Evolutionary conservation across 257 asterid genomes (phyloP).

Genomic region (Rehmannia glutinosa): DNA sequence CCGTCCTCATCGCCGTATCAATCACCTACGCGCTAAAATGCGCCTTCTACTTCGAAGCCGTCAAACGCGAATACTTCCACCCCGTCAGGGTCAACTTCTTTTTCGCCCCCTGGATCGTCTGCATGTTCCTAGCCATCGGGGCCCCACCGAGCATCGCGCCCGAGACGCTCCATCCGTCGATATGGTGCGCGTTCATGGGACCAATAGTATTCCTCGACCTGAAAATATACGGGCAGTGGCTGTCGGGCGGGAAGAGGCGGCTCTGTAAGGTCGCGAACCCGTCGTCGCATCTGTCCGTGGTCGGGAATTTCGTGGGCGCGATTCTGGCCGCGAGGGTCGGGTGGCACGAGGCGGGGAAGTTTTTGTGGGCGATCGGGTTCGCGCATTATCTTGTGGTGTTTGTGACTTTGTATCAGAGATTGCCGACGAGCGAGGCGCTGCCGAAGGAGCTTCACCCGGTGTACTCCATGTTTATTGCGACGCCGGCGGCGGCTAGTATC

Average conservation of each 20-base stretch:
- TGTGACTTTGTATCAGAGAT: conserved; percentile 81
- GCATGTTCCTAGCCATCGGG: conserved; percentile 94
- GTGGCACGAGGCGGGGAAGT: conserved; percentile 83
- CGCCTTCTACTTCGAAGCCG: conserved; percentile 81
- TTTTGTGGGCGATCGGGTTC: conserved; percentile 85
- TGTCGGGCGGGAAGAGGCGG: conserved; percentile 82
- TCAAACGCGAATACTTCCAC: conserved; percentile 78
- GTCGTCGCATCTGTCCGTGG: conserved; percentile 80
- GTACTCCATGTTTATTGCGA: conserved; percentile 89
- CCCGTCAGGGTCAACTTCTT: conserved; percentile 89
- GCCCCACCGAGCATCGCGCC: conserved; percentile 41
- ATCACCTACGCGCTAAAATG: conserved; percentile 61
- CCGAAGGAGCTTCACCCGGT: conserved; percentile 95
- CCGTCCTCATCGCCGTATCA: conserved; percentile 50
- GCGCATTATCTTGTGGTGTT: conserved; percentile 91
- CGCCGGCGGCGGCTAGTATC: conserved; percentile 91
- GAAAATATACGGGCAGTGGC: conserved; percentile 92
- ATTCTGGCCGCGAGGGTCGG: conserved; percentile 81
- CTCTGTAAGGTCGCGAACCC: conserved; percentile 84
- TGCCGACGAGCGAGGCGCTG: conserved; percentile 85
- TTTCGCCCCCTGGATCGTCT: conserved; percentile 86
- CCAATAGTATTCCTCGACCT: conserved; percentile 76
- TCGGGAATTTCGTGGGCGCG: conserved; percentile 90
- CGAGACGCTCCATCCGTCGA: conserved; percentile 45
- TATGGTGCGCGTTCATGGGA: conserved; percentile 64